phyloP scores from a whole-genome alignment of 2,329 filamentous ascomycete species.

The Triangularia verruculosa region DNA sequence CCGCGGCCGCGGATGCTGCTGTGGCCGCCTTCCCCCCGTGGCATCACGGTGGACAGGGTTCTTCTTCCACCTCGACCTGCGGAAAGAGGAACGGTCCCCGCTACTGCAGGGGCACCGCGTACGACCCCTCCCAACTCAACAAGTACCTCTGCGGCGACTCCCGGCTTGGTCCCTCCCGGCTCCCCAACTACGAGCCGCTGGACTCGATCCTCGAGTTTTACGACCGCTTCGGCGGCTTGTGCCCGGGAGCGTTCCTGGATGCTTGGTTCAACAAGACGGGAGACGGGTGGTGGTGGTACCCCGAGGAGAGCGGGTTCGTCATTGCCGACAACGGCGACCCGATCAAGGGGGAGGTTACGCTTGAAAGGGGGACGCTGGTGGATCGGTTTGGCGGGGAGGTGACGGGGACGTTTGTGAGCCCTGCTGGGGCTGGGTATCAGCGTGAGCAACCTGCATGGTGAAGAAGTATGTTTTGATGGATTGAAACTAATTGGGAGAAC shows the following conservation, averaged over 20 bases:
- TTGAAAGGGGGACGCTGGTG: conserved; percentile 41
- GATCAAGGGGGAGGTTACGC: conserved; percentile 41
- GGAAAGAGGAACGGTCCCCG: conserved; percentile 8
- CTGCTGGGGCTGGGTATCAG: conserved; percentile 45
- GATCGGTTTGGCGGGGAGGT: conserved; percentile 47
- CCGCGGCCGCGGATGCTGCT: neutral
- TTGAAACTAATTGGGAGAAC: neutral
- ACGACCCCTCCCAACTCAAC: conserved; percentile 24
- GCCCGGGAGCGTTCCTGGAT: conserved; percentile 39
- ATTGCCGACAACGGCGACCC: conserved; percentile 34
- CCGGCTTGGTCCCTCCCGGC: conserved; percentile 36
- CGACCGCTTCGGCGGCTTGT: conserved; percentile 26
- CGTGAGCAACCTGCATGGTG: conserved; percentile 13
- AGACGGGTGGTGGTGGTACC: conserved; percentile 36
- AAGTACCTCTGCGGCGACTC: conserved; percentile 39
- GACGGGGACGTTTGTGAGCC: conserved; percentile 41
- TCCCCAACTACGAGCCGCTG: conserved; percentile 36
- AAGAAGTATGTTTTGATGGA: neutral
- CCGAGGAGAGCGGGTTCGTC: conserved; percentile 42
- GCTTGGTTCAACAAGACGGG: conserved; percentile 32
- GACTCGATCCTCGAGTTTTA: conserved; percentile 31
- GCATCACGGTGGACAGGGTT: neutral
- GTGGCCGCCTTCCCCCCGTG: neutral
- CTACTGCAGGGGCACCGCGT: conserved; percentile 35
- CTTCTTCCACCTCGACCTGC: conserved; percentile 4